Percentiles rank a stretch among this genome's conserved stretches.
Evolutionary conservation across 495 filamentous ascomycete genomes (phyloP).

Genomic region (Penicillium bialowiezense): DNA sequence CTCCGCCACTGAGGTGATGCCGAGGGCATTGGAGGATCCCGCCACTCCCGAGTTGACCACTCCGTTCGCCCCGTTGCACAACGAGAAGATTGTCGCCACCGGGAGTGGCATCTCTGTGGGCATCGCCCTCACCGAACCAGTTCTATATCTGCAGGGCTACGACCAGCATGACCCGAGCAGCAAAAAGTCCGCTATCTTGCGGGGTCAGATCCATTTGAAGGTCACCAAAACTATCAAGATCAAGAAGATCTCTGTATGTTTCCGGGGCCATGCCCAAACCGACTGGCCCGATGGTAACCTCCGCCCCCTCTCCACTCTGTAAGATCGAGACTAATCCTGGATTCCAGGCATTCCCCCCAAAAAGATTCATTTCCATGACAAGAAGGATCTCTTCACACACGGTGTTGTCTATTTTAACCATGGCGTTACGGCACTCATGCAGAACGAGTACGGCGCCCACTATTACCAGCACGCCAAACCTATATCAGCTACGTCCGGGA

Average conservation of each 20-base stretch:
- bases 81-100: slow-evolving; percentile 69
- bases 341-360: slow-evolving; percentile 77
- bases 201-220: slow-evolving; percentile 78
- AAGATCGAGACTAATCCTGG: slow-evolving; percentile 8
- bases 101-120: slow-evolving; percentile 71
- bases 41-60: slow-evolving; percentile 27
- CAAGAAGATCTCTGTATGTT: slow-evolving; percentile 86
- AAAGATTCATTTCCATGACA: slow-evolving; percentile 81
- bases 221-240: slow-evolving; percentile 91
- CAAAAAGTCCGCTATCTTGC: slow-evolving; percentile 76
- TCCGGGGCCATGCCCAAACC: slow-evolving; percentile 81
- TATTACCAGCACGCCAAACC: slow-evolving; percentile 44
- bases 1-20: slow-evolving; percentile 27
- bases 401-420: slow-evolving; percentile 50
- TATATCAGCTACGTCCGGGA: slow-evolving; percentile 42
- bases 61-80: slow-evolving; percentile 37
- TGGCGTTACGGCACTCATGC: slow-evolving; percentile 61
- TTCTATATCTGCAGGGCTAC: slow-evolving; percentile 86
- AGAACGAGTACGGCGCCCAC: slow-evolving; percentile 53
- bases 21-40: slow-evolving; percentile 20
- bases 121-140: slow-evolving; percentile 81
- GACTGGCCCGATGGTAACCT: slow-evolving; percentile 90
- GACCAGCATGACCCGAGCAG: slow-evolving; percentile 71
- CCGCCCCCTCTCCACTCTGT: neutral
- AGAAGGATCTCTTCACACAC: slow-evolving; percentile 53